phyloP scores from a whole-genome alignment of 345 rosid species.

The Moricandia arvensis region DNA sequence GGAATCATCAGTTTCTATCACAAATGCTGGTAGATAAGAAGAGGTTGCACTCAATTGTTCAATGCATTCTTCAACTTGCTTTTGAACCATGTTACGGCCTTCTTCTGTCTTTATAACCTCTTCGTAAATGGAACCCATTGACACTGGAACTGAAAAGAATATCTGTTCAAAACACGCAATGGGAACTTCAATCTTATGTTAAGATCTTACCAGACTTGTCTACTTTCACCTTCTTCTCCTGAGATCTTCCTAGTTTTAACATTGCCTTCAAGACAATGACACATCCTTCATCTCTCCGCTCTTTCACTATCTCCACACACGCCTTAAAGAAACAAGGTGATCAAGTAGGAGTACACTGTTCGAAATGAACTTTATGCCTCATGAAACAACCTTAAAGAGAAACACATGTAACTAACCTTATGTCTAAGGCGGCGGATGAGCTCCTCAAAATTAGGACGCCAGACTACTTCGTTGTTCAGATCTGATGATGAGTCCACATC shows the following conservation, averaged over 20 bases:
- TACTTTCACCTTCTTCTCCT: constrained; percentile 68
- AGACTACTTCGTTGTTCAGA: constrained; percentile 47
- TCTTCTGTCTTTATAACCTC: constrained; percentile 75
- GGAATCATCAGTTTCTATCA: constrained; percentile 44
- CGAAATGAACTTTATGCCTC: not conserved
- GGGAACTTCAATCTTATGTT: too few relatives aligned
- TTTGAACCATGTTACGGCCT: constrained; percentile 68
- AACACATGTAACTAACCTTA: constrained; percentile 52
- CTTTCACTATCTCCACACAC: constrained; percentile 68
- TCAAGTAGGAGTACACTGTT: not conserved
- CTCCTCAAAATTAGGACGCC: constrained; percentile 88
- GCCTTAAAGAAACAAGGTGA: constrained; percentile 38
- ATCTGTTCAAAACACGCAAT: not conserved
- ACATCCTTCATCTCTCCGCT: constrained; percentile 61
- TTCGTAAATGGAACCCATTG: constrained; percentile 63
- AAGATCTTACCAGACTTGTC: constrained; percentile 53
- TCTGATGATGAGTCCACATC: constrained; percentile 42
- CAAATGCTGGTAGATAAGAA: constrained; percentile 41
- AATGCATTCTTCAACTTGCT: constrained; percentile 63
- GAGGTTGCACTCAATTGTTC: constrained; percentile 45
- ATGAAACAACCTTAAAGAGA: constrained; percentile 8
- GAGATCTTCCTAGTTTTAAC: constrained; percentile 66
- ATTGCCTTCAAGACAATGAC: constrained; percentile 70
- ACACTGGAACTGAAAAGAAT: constrained; percentile 58
- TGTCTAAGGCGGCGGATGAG: constrained; percentile 66